Base-by-base conservation (phyloP, 495 filamentous ascomycete species). In the Hypoxylon cercidicola region DNA sequence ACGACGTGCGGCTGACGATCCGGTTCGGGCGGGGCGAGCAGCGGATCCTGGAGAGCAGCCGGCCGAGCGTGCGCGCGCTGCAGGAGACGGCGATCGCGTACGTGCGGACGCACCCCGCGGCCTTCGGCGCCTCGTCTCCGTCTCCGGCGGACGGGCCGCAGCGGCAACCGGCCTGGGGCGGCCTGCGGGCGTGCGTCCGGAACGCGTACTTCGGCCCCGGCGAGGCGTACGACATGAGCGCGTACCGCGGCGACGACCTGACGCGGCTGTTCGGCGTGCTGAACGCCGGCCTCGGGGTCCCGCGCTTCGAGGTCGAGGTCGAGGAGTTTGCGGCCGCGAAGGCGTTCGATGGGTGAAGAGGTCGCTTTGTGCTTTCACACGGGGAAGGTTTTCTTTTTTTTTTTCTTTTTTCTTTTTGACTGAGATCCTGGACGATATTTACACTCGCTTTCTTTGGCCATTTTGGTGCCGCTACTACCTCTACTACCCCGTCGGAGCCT, bases 231-330 rank as follows among this genome's bases (percentile, higher is more conserved):
- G 76, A 78, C 15, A 59, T 80, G 64, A 67, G 53, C 6, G 57
- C 56, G 41, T 74, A 70, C 39, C 37, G 30, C 6, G 71, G 64
- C 16, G 69, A 72, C n/a, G 72, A 76, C 53, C 30, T 79, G 18
- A 41, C 63, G 3, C 41, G 56, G 18, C 35, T 77, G 45, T 66
- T 77, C 10, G 43, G 51, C 7, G 60, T 47, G 18, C 40, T 62
- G 41, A 53, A 46, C 12, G 54, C n/a, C 2, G 49, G 57, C 25
- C 3, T 3, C 7, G 54, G 55, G 2, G 60, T 78, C 18, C 67
- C 68, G 12, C 40, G 53, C 46, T 76, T 78, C 44, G 76, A 78
- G 64, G 53, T 78, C 9, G 71, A 75, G 45, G 71, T 78, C 1
- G 62, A 66, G 25, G 37, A 16, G 19, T 16, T 40, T n/a, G n/a